phyloP scores from a whole-genome alignment of 129 eudicot species.

The Centella asiatica region DNA sequence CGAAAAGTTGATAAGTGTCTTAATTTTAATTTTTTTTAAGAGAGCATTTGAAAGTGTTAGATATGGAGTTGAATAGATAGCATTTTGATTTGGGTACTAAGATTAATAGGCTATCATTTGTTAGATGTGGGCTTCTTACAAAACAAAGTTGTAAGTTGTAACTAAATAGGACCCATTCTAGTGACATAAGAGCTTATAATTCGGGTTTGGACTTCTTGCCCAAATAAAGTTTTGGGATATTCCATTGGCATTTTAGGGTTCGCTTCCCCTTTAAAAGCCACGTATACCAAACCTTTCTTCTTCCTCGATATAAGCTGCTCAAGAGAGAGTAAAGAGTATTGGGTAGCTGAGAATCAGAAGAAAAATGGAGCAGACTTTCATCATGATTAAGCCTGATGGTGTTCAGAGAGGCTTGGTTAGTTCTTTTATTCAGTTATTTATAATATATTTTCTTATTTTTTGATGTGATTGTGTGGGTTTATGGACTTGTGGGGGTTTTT shows the following conservation, averaged over 20 bases:
- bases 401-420: slow-evolving; percentile 50
- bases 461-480: background rate
- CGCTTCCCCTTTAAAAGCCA: background rate
- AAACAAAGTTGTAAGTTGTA: no score
- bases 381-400: slow-evolving; percentile 63
- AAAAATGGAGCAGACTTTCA: slow-evolving; percentile 56
- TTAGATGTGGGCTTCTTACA: no score
- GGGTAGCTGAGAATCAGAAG: background rate
- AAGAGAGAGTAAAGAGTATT: background rate
- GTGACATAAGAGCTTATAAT: background rate
- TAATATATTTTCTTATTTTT: background rate
- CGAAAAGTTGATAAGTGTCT: no score
- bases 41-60: no score
- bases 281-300: background rate
- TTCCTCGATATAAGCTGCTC: no score
- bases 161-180: no score
- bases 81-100: no score
- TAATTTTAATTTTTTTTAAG: no score
- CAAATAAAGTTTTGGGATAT: background rate
- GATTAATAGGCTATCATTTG: no score
- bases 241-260: slow-evolving; percentile 7
- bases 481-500: background rate
- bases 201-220: background rate
- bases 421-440: background rate
- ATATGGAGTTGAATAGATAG: no score